A percentile compares a stretch with the other conserved stretches of the same genome.
These are phyloP conservation scores for Diplodia corticola DNA, from an alignment of 2,329 filamentous ascomycete species.

Conservation along the genomic window DNA sequence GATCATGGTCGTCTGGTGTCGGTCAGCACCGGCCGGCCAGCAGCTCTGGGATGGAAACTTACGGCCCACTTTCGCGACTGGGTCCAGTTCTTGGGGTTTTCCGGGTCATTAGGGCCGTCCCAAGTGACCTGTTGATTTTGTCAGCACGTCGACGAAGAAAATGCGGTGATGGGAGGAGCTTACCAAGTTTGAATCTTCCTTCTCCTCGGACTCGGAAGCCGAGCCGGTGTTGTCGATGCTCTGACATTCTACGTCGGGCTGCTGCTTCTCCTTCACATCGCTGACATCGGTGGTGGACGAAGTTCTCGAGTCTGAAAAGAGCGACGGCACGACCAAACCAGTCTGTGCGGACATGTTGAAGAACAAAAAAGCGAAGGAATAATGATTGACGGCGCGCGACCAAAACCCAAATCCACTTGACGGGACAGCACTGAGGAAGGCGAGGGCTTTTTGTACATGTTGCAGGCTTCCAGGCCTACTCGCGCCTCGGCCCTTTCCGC, in stretches of 20 bases:
- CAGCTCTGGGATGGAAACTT: background rate
- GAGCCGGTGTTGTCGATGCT: background rate
- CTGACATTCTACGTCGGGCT: background rate
- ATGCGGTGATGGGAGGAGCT: background rate
- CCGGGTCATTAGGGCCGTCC: constrained; percentile 13
- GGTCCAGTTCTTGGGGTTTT: constrained; percentile 18
- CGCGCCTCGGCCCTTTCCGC: background rate
- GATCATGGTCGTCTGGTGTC: constrained; percentile 40
- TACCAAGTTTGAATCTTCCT: background rate
- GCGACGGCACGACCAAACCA: background rate
- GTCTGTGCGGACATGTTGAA: background rate
- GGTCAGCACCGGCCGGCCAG: background rate
- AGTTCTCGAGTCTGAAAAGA: background rate
- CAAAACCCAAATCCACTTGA: background rate
- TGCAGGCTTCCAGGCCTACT: background rate
- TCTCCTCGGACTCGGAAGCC: background rate
- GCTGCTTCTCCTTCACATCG: background rate
- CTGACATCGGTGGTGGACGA: background rate
- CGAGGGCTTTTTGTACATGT: background rate
- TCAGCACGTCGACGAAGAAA: background rate
- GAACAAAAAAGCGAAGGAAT: background rate
- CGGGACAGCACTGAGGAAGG: background rate
- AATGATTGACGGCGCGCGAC: background rate
- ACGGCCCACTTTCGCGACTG: constrained; percentile 9
- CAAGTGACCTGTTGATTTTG: background rate